These are phyloP conservation scores for Petunia secreta DNA, from an alignment of 257 asterid species.

Conservation along the genomic window DNA sequence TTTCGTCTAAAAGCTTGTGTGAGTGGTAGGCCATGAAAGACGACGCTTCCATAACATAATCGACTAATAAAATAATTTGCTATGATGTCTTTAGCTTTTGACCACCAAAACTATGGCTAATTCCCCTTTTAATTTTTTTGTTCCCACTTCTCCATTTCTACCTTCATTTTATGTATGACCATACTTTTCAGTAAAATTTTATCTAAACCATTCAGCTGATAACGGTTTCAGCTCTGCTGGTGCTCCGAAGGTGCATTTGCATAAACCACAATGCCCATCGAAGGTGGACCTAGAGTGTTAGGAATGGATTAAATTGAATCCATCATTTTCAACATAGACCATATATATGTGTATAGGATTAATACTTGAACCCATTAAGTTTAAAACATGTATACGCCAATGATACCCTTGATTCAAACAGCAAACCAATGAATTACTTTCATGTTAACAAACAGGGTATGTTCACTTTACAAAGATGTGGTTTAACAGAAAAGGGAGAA, in stretches of 20 bases:
- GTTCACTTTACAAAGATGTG: neutral
- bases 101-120: constrained; percentile 1
- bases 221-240: neutral
- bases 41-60: constrained; percentile 25
- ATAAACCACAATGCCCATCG: neutral
- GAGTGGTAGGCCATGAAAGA: constrained; percentile 42
- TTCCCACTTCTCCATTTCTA: neutral
- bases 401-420: neutral
- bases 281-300: no score
- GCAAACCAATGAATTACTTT: neutral
- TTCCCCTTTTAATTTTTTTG: neutral
- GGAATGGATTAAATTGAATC: no score
- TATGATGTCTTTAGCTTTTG: constrained; percentile 11
- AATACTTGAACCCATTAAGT: no score
- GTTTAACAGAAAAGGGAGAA: neutral
- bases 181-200: neutral
- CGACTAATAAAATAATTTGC: constrained; percentile 22
- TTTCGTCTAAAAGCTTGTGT: constrained; percentile 26
- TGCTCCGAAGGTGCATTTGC: neutral
- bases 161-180: neutral
- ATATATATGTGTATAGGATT: no score
- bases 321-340: no score
- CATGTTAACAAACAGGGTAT: neutral
- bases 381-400: no score
- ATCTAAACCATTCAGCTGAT: neutral